Evolutionary conservation across 148 eudicot species (phyloP), one percentile per base, ranked within the genome.

Genomic region (Dysphania ambrosioides): DNA sequence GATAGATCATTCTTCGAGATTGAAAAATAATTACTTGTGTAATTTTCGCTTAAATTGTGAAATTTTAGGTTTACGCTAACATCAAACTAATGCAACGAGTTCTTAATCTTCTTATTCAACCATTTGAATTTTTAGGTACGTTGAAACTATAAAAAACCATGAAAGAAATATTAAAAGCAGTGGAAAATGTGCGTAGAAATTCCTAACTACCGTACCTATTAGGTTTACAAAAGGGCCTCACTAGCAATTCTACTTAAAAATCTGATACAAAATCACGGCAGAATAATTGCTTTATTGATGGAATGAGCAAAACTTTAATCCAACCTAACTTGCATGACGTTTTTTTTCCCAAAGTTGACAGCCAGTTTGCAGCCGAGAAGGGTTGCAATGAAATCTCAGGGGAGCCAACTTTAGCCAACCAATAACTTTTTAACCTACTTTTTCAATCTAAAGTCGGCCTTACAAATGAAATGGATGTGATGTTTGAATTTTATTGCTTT

Each of bases 171-270:
- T 30, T 16, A 36, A 26, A 72, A 34, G n/a, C 51, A 19, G 59
- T 41, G 51, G 1, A 10, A 72, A 72, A 56, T 66, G 60, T 65
- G 40, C 58, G 64, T 42, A 68, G 61, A 73, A n/a, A 47, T 68
- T 79, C 77, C 68, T 42, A 73, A 60, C 77, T 34, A 44, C 63
- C 61, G 16, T 61, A 79, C 81, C 81, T 73, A 79, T 47, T 55
- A 57, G 2, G 23, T n/a, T 59, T 59, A 27, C 0, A 21, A 71
- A 49, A 56, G 6, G 29, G n/a, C n/a, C 9, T 53, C 72, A 44
- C 72, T n/a, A n/a, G 13, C 24, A 55, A 19, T 24, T 23, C 44
- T 34, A 47, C n/a, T 16, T 6, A 38, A n/a, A n/a, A n/a, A n/a
- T n/a, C n/a, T 47, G 64, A 62, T 62, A 35, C n/a, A 62, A 60